A percentile compares a stretch with the other conserved stretches of the same genome.
phyloP scores from a whole-genome alignment of 192 early-diverging fungal genomes.

The Linnemannia hyalina region DNA sequence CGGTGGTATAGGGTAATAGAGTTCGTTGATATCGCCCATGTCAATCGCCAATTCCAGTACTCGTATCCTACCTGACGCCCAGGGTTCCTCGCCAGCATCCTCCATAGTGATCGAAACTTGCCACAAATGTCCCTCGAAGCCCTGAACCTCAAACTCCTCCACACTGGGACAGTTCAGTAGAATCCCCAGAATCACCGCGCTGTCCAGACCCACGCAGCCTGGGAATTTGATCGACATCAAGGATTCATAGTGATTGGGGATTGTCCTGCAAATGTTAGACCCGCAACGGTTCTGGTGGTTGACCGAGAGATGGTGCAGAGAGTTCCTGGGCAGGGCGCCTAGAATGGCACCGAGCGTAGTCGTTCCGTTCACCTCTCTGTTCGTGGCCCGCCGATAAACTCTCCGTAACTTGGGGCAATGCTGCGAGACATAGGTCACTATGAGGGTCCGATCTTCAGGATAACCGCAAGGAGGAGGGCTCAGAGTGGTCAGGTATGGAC shows the following conservation, averaged over 20 bases:
- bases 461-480: neutral
- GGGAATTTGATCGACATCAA: neutral
- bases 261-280: neutral
- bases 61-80: neutral
- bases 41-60: neutral
- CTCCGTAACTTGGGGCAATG: neutral
- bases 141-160: neutral
- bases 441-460: neutral
- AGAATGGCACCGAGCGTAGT: neutral
- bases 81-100: neutral
- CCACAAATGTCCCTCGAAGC: neutral
- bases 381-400: neutral
- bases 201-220: neutral
- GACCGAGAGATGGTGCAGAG: neutral
- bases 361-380: neutral
- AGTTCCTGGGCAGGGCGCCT: neutral
- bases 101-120: neutral
- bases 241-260: neutral
- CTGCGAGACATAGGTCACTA: neutral
- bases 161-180: neutral
- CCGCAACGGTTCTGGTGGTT: neutral
- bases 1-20: neutral
- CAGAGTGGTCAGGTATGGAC: neutral
- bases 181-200: neutral
- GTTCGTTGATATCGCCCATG: neutral